A percentile compares a stretch with the other conserved stretches of the same genome.
Conservation (phyloP, 2,329 filamentous ascomycete genomes). For the Alternaria sp. region DNA sequence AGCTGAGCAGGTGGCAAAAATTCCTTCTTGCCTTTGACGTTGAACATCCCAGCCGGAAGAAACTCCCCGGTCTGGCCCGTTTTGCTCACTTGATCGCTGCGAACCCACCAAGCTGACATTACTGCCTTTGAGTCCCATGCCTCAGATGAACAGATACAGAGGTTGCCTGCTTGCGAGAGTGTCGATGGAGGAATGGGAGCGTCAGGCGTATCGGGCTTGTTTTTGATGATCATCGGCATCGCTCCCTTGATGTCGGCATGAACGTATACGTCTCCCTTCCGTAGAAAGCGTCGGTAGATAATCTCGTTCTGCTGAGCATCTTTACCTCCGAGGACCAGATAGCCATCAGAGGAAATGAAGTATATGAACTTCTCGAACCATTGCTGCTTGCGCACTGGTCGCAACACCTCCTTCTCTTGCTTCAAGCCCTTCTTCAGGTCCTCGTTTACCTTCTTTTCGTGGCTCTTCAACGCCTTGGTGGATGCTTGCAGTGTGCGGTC, state of each 20-base stretch:
- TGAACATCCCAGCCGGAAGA: constrained; percentile 77
- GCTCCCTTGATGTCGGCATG: constrained; percentile 89
- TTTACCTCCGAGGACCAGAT: constrained; percentile 86
- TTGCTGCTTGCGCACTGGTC: constrained; percentile 79
- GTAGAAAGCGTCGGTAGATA: constrained; percentile 84
- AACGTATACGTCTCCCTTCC: constrained; percentile 89
- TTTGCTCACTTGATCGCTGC: constrained; percentile 88
- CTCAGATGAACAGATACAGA: constrained; percentile 82
- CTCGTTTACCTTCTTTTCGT: constrained; percentile 84
- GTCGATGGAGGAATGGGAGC: constrained; percentile 92
- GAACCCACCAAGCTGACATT: constrained; percentile 97
- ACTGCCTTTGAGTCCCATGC: constrained; percentile 97
- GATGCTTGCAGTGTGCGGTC: constrained; percentile 86
- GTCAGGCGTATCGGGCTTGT: constrained; percentile 76
- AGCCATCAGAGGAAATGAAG: constrained; percentile 95
- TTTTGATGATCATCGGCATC: constrained; percentile 87
- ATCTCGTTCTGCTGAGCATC: constrained; percentile 91
- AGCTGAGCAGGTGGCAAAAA: constrained; percentile 87
- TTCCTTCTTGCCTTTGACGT: constrained; percentile 86
- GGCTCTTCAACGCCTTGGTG: constrained; percentile 81
- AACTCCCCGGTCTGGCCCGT: constrained; percentile 80
- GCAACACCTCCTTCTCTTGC: constrained; percentile 86
- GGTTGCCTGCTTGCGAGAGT: constrained; percentile 83
- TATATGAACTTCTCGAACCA: constrained; percentile 99
- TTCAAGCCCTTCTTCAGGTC: constrained; percentile 89